Percentiles rank a stretch among this genome's conserved stretches.
Evolutionary conservation across 257 asterid species (phyloP).

Genomic region (Nicotiana undulata): DNA sequence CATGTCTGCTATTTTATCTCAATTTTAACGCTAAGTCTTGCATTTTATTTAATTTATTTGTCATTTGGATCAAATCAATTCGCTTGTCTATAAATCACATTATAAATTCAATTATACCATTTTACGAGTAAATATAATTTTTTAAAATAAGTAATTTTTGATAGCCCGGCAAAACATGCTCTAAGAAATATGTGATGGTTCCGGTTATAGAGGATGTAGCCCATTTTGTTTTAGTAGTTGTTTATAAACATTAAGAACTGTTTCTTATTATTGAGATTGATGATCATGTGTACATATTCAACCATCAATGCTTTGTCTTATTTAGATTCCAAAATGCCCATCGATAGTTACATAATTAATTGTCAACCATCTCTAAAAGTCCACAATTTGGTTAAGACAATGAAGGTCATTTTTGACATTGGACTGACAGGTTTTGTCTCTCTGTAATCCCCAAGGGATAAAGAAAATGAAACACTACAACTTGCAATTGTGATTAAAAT

Average conservation of each 20-base stretch:
- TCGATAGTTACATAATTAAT: background rate
- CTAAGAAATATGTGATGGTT: background rate
- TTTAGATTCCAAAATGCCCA: background rate
- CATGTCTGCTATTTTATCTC: too few species aligned
- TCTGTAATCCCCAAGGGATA: background rate
- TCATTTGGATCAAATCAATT: too few species aligned
- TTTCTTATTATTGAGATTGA: background rate
- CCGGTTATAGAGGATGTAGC: background rate
- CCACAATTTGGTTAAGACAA: background rate
- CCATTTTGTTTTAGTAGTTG: background rate
- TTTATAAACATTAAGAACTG: background rate
- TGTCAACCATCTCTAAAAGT: background rate
- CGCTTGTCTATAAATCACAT: too few species aligned
- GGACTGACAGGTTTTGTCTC: background rate
- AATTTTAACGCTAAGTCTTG: too few species aligned
- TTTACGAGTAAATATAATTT: too few species aligned
- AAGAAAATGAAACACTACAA: background rate
- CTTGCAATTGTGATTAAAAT: background rate
- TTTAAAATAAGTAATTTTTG: too few species aligned
- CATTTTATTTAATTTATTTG: too few species aligned
- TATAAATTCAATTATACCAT: too few species aligned
- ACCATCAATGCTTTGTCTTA: background rate
- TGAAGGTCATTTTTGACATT: background rate
- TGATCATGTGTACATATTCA: background rate
- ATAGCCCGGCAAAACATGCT: fast-evolving